Evolutionary conservation across 208 protist species (phyloP).

Genomic region (Leptomonas seymouri): DNA sequence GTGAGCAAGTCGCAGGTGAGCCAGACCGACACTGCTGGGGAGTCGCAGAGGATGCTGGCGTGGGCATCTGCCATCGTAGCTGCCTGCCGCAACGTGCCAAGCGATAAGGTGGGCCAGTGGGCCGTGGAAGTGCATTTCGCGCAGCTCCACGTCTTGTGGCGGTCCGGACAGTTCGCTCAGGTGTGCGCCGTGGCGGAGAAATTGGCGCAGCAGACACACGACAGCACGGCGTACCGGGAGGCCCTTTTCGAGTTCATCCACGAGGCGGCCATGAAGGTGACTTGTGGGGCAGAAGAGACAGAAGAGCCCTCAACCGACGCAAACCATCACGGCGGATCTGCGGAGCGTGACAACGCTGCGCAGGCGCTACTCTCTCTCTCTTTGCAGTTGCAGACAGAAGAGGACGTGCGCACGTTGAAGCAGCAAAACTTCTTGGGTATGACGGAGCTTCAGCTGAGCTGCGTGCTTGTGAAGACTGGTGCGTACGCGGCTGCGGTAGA

Average conservation of each 20-base stretch:
- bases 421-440: constrained; percentile 32
- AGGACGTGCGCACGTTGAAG: background rate
- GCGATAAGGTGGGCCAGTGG: constrained; percentile 3
- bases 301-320: background rate
- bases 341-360: background rate
- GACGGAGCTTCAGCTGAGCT: constrained; percentile 36
- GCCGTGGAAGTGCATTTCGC: constrained; percentile 58
- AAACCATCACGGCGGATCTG: background rate
- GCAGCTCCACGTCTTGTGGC: constrained; percentile 49
- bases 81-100: background rate
- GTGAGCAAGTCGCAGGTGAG: constrained; percentile 45
- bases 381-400: constrained; percentile 19
- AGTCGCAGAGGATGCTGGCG: constrained; percentile 32
- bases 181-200: constrained; percentile 22
- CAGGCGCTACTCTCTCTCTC: constrained; percentile 37
- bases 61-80: constrained; percentile 17
- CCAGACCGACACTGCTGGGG: background rate
- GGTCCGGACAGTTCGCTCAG: constrained; percentile 14
- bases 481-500: constrained; percentile 19
- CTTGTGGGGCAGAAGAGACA: background rate
- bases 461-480: constrained; percentile 20
- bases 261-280: constrained; percentile 25
- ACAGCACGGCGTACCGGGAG: constrained; percentile 40
- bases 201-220: constrained; percentile 30
- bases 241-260: constrained; percentile 69